Evolutionary conservation across 495 filamentous ascomycete species (phyloP), one percentile per base, ranked within the genome.

Genomic region (Penicillium odoratum): DNA sequence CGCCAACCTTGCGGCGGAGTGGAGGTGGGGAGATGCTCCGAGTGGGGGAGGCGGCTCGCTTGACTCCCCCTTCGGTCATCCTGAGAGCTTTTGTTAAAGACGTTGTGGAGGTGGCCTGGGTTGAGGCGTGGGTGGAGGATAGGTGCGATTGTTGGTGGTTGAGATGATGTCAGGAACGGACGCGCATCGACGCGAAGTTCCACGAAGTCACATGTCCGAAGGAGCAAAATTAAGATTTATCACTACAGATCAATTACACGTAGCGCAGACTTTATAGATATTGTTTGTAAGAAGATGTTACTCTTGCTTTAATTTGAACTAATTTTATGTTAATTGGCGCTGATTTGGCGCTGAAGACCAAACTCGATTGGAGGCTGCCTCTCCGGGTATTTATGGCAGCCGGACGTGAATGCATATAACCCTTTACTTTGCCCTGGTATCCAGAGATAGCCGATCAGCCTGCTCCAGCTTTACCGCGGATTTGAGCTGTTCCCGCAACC

Each of bases 401-500:
- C 51, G 42, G 45, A 25, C 45, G 21, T n/a, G 46, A n/a, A 15
- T 21, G 48, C 43, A 30, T 16, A 11, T 5, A 29, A 36, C 16
- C 43, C 25, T 28, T 55, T 73, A 78, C 64, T 78, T 78, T 18
- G 86, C 83, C 53, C 87, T 76, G 0, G 86, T 88, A 72, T 90
- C 88, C 54, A 90, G 60, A 18, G 82, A 77, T 56, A 89, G 66
- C 45, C 88, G 74, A 68, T 90, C 86, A 5, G 80, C 85, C 50
- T 81, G 75, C 51, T 84, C 78, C 53, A 91, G 70, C 30, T 85
- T 84, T 46, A 90, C 83, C 7, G 81, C 81, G 6, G 86, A 85
- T 65, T 81, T 86, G 67, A 91, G 70, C 56, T 77, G 70, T 61
- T 85, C 80, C 59, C 84, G 85, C 57, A 90, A 74, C 8, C 69